Evolutionary conservation across 305 asterid genomes (phyloP), one percentile per base, ranked within the genome.

Genomic region (Solanum hybrid): DNA sequence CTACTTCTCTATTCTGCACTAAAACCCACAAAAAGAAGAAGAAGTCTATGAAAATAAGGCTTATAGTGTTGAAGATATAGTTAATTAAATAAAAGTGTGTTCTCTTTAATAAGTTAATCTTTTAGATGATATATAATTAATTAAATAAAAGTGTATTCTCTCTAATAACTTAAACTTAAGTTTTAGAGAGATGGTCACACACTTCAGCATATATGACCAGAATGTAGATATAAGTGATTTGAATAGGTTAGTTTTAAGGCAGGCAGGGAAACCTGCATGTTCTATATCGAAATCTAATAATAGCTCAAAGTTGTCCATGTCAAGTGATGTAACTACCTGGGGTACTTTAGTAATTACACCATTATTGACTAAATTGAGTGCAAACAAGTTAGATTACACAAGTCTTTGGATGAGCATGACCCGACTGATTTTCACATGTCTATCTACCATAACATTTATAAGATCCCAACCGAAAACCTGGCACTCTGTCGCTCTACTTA

Each of bases 221-320:
- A 79, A 90, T 79, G 81, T 33, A 91, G 87, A 91, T 93, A 91
- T 89, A 79, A 92, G 88, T 89, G 77, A 90, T 89, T 91, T 89
- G 93, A 37, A 34, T 22, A 34, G 51, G 29, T 79, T 34, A 34
- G 57, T 34, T 34, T 34, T 34, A 79, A 36, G 57, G 51, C 31
- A 36, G 88, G 92, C 91, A 84, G 94, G 92, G 93, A 92, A 91
- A 89, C 92, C 91, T 91, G 89, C 92, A 91, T 90, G 90, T 89
- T 92, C 93, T 90, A 90, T 91, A 91, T 90, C 90, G 87, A 92
- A 91, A 92, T 80, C 91, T 90, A 85, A 92, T 85, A 85, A 89
- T 89, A 89, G 90, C 61, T 92, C 92, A 93, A 93, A 95, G 92
- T 87, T 93, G 95, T 92, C 91, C 82, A 79, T 81, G 89, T 89